Percentiles rank a stretch among this genome's conserved stretches.
These are phyloP conservation scores for Wallacemonas rigidus DNA, from an alignment of 208 protist species.

Conservation along the genomic window DNA sequence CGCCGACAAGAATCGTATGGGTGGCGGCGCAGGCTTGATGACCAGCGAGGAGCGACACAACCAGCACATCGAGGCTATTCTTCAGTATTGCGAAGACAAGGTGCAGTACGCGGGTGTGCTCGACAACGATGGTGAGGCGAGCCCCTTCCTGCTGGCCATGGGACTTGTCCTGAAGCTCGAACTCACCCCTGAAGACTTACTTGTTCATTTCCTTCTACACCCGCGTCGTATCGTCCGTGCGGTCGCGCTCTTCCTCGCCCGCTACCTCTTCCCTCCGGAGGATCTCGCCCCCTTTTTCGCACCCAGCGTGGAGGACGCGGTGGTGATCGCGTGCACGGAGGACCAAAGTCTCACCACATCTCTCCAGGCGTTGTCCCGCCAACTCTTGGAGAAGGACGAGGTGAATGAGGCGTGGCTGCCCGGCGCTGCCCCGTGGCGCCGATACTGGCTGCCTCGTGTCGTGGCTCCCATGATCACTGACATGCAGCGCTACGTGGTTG, in stretches of 20 bases:
- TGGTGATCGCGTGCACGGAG: constrained; percentile 63
- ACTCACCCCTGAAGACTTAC: constrained; percentile 57
- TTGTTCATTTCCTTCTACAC: constrained; percentile 64
- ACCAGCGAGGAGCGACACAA: constrained; percentile 52
- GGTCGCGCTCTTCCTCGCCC: constrained; percentile 67
- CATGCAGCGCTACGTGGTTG: constrained; percentile 44
- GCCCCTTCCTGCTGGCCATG: constrained; percentile 73
- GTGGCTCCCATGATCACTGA: constrained; percentile 46
- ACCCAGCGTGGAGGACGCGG: constrained; percentile 61
- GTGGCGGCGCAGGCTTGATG: constrained; percentile 28
- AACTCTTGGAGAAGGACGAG: constrained; percentile 69
- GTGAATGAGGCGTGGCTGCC: constrained; percentile 85
- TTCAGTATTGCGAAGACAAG: constrained; percentile 66
- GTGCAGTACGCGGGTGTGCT: constrained; percentile 80
- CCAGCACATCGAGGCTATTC: constrained; percentile 50
- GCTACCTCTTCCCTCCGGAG: constrained; percentile 73
- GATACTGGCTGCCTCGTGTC: constrained; percentile 48
- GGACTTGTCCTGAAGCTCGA: constrained; percentile 45
- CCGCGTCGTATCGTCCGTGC: constrained; percentile 70
- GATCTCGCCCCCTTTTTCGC: constrained; percentile 68
- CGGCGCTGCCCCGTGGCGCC: constrained; percentile 27
- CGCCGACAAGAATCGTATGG: not conserved
- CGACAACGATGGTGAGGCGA: constrained; percentile 67
- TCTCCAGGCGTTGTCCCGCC: constrained; percentile 50
- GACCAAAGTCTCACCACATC: constrained; percentile 55